These are phyloP conservation scores for Rhizopus sp. DNA, from an alignment of 371 early-diverging fungal genomes.

Conservation along the genomic window DNA sequence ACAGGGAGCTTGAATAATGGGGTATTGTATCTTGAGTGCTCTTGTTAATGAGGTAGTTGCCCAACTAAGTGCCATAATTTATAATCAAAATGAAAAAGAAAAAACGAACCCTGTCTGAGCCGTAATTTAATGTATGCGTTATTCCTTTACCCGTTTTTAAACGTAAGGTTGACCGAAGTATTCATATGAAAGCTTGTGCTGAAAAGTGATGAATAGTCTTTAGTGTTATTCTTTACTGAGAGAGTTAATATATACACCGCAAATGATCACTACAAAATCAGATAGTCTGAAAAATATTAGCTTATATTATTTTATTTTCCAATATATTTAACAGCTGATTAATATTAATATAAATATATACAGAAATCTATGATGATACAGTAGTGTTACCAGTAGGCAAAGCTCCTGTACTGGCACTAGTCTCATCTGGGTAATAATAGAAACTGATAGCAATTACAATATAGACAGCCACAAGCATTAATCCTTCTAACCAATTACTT, in stretches of 20 bases:
- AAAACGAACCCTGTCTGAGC: neutral
- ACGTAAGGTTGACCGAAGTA: too few relatives aligned
- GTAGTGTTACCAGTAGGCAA: slow-evolving; percentile 1
- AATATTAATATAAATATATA: too few relatives aligned
- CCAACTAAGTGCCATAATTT: slow-evolving; percentile 5
- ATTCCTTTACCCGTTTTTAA: too few relatives aligned
- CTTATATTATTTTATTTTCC: too few relatives aligned
- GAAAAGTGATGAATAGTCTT: too few relatives aligned
- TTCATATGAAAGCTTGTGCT: too few relatives aligned
- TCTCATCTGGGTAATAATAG: slow-evolving; percentile 61
- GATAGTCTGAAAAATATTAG: too few relatives aligned
- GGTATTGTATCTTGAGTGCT: slow-evolving; percentile 30
- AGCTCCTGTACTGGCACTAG: neutral
- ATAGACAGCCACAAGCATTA: slow-evolving; percentile 74
- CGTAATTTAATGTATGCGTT: too few relatives aligned
- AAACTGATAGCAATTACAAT: slow-evolving; percentile 79
- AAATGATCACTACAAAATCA: too few relatives aligned
- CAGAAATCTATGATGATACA: neutral
- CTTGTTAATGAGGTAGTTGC: slow-evolving; percentile 13
- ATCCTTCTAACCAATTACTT: slow-evolving; percentile 87
- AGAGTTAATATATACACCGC: too few relatives aligned
- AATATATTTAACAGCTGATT: too few relatives aligned
- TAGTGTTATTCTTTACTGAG: too few relatives aligned
- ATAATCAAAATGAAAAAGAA: slow-evolving; percentile 5
- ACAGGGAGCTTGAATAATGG: slow-evolving; percentile 48